Percentiles rank a stretch among this genome's conserved stretches.
Conservation (phyloP, 164 flowering plant genomes). For the Umbilicus rupestris region DNA sequence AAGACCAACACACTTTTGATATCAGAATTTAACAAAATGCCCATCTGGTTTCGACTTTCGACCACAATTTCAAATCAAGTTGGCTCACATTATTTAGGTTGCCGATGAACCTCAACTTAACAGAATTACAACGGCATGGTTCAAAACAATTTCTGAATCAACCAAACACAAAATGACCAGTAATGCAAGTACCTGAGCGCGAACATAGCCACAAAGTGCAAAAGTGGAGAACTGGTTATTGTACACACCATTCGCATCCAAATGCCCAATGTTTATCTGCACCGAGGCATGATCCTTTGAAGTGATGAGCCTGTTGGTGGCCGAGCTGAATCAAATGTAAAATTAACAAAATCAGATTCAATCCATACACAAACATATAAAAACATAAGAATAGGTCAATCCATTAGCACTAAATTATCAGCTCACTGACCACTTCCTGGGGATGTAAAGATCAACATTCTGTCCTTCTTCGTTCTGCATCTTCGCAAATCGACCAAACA, state of each 20-base stretch:
- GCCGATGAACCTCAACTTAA: no score
- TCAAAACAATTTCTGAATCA: no score
- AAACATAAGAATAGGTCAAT: no score
- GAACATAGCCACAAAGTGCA: conserved; percentile 67
- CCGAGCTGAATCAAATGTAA: conserved; percentile 46
- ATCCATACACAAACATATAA: no score
- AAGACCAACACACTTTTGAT: no score
- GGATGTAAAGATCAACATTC: conserved; percentile 45
- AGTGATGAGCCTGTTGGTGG: conserved; percentile 72
- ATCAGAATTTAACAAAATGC: no score
- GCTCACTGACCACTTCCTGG: conserved; percentile 39
- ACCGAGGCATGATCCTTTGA: conserved; percentile 80
- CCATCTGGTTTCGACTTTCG: no score
- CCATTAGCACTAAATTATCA: not conserved
- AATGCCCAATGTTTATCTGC: conserved; percentile 66
- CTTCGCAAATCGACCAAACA: conserved; percentile 16
- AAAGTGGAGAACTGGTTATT: conserved; percentile 49
- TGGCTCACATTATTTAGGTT: no score
- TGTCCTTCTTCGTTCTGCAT: conserved; percentile 54
- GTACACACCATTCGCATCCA: conserved; percentile 58
- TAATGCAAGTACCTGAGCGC: conserved; percentile 66
- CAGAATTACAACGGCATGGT: no score
- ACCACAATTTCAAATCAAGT: no score
- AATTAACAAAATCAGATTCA: not conserved
- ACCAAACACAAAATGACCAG: no score